Conservation (phyloP, 106 monocot genomes). For the Dendrobium huoshanense region DNA sequence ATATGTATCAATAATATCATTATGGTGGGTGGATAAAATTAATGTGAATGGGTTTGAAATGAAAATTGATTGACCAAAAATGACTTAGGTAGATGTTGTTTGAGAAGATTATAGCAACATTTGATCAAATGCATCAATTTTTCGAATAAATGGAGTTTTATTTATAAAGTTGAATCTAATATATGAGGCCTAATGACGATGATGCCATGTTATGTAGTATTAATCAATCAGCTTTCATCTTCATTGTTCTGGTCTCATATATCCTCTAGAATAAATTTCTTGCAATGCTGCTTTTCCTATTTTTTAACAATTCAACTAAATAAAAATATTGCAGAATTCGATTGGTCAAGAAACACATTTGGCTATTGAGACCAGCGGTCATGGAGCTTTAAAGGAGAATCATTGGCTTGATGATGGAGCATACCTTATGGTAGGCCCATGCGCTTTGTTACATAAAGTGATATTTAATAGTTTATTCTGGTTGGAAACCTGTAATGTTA, state of each 20-base stretch:
- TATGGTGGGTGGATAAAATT: neutral
- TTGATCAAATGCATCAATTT: neutral
- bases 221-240: neutral
- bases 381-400: constrained; percentile 95
- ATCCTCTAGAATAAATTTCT: neutral
- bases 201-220: constrained; percentile 1
- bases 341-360: constrained; percentile 90
- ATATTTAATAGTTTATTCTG: neutral
- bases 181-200: neutral
- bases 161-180: neutral
- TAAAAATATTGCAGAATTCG: constrained; percentile 60
- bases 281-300: neutral
- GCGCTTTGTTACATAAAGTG: neutral
- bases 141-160: neutral
- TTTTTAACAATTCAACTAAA: neutral
- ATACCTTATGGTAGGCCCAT: constrained; percentile 71
- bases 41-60: neutral
- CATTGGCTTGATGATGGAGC: constrained; percentile 99
- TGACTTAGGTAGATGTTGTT: neutral
- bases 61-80: neutral
- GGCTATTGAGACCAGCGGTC: constrained; percentile 98
- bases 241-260: neutral
- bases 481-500: neutral
- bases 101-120: neutral
- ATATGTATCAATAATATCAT: neutral